Percentiles rank a stretch among this genome's conserved stretches.
These are phyloP conservation scores for Neurospora discreta DNA, from an alignment of 495 filamentous ascomycete species.

Conservation along the genomic window DNA sequence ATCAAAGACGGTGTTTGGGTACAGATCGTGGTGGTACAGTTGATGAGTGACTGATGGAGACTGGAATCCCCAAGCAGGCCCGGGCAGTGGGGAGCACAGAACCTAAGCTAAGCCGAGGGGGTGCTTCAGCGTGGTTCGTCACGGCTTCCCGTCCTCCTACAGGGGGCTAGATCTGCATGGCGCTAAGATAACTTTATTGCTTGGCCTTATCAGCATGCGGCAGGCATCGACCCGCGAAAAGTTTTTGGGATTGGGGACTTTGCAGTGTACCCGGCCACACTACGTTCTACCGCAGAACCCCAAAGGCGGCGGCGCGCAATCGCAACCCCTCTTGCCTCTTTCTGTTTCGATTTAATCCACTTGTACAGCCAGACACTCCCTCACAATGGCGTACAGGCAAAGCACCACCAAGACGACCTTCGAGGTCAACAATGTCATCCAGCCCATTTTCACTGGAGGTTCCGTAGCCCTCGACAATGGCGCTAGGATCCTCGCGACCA, in stretches of 20 bases:
- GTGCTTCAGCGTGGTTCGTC: background rate
- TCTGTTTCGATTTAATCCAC: background rate
- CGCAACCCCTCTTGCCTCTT: background rate
- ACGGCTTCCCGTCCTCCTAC: background rate
- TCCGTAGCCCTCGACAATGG: constrained; percentile 70
- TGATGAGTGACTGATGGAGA: background rate
- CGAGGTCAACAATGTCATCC: constrained; percentile 65
- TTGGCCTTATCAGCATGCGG: constrained; percentile 15
- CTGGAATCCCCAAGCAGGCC: no score
- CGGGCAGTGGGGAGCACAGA: background rate
- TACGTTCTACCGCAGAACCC: background rate
- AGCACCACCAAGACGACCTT: constrained; percentile 67
- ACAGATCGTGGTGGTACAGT: background rate
- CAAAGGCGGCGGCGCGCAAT: background rate
- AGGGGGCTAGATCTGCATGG: constrained; percentile 5
- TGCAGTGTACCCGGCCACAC: background rate
- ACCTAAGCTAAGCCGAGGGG: background rate
- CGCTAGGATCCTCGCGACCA: constrained; percentile 76
- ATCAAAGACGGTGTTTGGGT: background rate
- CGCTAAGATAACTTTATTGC: constrained; percentile 33
- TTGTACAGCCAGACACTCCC: background rate
- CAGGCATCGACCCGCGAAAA: constrained; percentile 6
- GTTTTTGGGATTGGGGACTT: constrained; percentile 2
- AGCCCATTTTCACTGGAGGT: constrained; percentile 90
- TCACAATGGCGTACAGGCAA: constrained; percentile 38